These are phyloP conservation scores for Paramarasmius palmivorus DNA, from an alignment of 1,284 basidiomycete genomes.

Conservation along the genomic window DNA sequence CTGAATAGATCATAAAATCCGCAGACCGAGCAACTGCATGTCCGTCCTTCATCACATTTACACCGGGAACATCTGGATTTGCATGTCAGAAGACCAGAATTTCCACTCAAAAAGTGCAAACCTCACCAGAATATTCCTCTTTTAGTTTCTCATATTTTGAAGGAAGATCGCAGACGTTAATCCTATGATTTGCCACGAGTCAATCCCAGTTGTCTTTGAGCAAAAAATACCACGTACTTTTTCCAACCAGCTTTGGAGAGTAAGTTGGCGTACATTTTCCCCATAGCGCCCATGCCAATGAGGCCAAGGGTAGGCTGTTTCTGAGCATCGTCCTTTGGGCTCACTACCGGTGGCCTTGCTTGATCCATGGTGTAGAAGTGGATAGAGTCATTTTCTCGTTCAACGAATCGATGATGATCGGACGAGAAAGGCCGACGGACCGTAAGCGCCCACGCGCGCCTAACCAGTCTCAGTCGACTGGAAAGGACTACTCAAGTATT, in stretches of 20 bases:
- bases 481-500: too few species aligned
- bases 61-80: slow-evolving; percentile 47
- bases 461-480: too few species aligned
- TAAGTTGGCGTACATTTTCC: slow-evolving; percentile 85
- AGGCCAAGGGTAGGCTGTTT: slow-evolving; percentile 80
- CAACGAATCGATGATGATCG: neutral
- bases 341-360: slow-evolving; percentile 24
- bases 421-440: too few species aligned
- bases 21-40: slow-evolving; percentile 83
- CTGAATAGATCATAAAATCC: slow-evolving; percentile 91
- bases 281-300: slow-evolving; percentile 96
- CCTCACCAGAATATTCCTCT: slow-evolving; percentile 62
- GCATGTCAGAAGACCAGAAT: slow-evolving; percentile 9
- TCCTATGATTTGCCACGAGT: slow-evolving; percentile 44
- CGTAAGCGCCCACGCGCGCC: too few species aligned
- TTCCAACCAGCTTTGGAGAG: slow-evolving; percentile 82
- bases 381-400: neutral
- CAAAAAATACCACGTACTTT: slow-evolving; percentile 52
- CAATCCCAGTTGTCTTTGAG: neutral
- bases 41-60: slow-evolving; percentile 76
- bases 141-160: slow-evolving; percentile 72
- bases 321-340: slow-evolving; percentile 50
- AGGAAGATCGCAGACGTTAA: slow-evolving; percentile 91
- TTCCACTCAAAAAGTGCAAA: slow-evolving; percentile 1
- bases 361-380: too few species aligned